phyloP scores from a whole-genome alignment of 371 early-diverging fungal species.

The Syncephalastrum monosporum region DNA sequence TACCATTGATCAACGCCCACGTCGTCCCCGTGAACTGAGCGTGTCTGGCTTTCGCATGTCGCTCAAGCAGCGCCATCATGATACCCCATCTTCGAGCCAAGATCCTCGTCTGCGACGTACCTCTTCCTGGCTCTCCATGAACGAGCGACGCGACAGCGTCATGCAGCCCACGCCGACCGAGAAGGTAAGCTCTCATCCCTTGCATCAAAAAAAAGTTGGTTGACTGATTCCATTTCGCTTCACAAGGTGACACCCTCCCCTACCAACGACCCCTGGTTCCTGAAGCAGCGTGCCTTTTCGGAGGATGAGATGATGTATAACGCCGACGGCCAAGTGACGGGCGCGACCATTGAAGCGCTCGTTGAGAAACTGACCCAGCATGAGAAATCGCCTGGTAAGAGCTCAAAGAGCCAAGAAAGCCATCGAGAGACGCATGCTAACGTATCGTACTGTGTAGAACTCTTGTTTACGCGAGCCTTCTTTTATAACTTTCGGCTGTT shows the following conservation, averaged over 20 bases:
- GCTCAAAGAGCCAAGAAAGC: not conserved
- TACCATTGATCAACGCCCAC: conserved; percentile 13
- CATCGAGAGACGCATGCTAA: not conserved
- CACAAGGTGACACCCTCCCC: conserved; percentile 16
- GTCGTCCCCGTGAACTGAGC: conserved; percentile 35
- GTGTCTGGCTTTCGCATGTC: conserved; percentile 31
- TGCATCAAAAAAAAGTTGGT: not conserved
- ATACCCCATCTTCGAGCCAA: conserved; percentile 1
- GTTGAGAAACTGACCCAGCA: conserved; percentile 90
- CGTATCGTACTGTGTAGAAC: conserved; percentile 46
- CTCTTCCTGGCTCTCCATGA: conserved; percentile 24
- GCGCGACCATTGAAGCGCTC: conserved; percentile 82
- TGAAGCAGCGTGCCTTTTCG: conserved; percentile 56
- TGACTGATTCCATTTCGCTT: not conserved
- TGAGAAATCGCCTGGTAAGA: conserved; percentile 57
- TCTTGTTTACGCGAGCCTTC: conserved; percentile 79
- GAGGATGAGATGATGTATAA: conserved; percentile 77
- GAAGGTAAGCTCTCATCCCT: not conserved
- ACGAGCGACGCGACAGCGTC: conserved; percentile 4
- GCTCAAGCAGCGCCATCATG: conserved; percentile 8
- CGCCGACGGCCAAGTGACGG: conserved; percentile 83
- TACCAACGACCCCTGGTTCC: conserved; percentile 60
- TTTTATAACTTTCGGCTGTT: conserved; percentile 91
- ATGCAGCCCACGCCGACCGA: not conserved
- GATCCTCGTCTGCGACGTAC: conserved; percentile 9